Evolutionary conservation across 805 yeast species (phyloP).

Genomic region (Ogataea wickerhamii): DNA sequence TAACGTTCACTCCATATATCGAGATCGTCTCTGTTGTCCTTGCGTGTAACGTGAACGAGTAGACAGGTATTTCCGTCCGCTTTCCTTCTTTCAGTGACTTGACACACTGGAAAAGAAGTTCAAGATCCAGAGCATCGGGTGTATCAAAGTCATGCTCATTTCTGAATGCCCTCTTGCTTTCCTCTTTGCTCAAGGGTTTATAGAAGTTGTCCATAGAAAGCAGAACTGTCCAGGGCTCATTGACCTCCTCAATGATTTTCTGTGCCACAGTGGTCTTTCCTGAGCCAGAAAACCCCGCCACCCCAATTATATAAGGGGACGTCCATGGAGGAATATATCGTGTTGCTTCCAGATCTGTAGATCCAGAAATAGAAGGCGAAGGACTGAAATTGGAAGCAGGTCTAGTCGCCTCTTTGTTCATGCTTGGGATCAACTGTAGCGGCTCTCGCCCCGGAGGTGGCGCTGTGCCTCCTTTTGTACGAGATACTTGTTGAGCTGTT

Average conservation of each 20-base stretch:
- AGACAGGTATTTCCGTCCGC: slow-evolving; percentile 61
- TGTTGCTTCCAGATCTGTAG: slow-evolving; percentile 17
- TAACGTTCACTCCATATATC: slow-evolving; percentile 90
- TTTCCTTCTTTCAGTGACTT: slow-evolving; percentile 66
- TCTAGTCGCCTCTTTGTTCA: no score
- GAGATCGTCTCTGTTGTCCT: slow-evolving; percentile 63
- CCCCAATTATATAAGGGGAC: slow-evolving; percentile 81
- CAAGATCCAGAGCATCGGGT: slow-evolving; percentile 82
- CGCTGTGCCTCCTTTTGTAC: no score
- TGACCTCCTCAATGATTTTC: slow-evolving; percentile 65
- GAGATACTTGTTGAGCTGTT: no score
- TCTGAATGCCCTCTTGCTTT: slow-evolving; percentile 58
- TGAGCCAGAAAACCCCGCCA: slow-evolving; percentile 83
- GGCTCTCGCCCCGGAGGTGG: no score
- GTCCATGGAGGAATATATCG: slow-evolving; percentile 82
- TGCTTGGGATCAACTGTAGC: no score
- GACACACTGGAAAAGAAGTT: slow-evolving; percentile 61
- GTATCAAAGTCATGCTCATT: slow-evolving; percentile 81
- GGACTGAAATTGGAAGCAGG: no score
- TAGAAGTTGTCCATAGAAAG: slow-evolving; percentile 90
- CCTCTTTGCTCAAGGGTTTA: slow-evolving; percentile 62
- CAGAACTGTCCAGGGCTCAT: slow-evolving; percentile 93
- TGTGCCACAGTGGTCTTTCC: slow-evolving; percentile 94
- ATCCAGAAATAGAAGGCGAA: slow-evolving; percentile 3
- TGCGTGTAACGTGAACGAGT: slow-evolving; percentile 62